These are phyloP conservation scores for Mesembryanthemum crystallinum DNA, from an alignment of 148 eudicot species.

Conservation along the genomic window DNA sequence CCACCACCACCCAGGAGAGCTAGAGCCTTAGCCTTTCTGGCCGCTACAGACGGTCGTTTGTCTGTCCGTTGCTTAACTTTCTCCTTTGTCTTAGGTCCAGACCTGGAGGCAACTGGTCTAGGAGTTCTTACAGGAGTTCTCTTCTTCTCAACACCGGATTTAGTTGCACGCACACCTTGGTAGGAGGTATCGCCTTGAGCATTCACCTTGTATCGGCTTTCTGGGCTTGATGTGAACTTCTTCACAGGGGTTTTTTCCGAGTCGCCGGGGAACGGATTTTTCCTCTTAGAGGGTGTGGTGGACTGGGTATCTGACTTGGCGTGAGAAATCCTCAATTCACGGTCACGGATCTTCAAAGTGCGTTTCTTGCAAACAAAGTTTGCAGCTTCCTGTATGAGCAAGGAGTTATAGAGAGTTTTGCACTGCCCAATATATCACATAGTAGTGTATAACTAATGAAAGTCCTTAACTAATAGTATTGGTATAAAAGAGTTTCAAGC, in stretches of 20 bases:
- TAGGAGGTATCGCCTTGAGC: constrained; percentile 46
- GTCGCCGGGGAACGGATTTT: constrained; percentile 32
- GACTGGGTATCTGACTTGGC: constrained; percentile 46
- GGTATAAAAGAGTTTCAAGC: background rate
- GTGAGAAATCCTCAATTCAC: constrained; percentile 68
- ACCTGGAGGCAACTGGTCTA: constrained; percentile 28
- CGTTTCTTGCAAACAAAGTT: constrained; percentile 55
- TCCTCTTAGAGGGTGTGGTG: constrained; percentile 65
- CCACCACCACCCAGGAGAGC: constrained; percentile 35
- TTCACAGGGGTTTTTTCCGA: constrained; percentile 34
- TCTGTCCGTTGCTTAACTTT: constrained; percentile 35
- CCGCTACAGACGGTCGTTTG: constrained; percentile 87
- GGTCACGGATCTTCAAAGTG: constrained; percentile 73
- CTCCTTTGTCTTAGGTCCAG: constrained; percentile 30
- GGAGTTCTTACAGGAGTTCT: constrained; percentile 34
- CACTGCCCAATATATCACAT: background rate
- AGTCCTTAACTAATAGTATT: too few species aligned
- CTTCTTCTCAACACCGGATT: constrained; percentile 61
- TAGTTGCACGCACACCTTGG: constrained; percentile 82
- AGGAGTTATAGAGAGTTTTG: background rate
- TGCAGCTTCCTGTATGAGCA: constrained; percentile 62
- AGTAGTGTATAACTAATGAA: background rate
- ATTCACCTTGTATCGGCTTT: constrained; percentile 29
- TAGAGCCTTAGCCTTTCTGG: constrained; percentile 64
- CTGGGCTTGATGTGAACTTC: constrained; percentile 39